Base-by-base conservation (phyloP, 257 asterid species). In the Fraxinus excelsior region DNA sequence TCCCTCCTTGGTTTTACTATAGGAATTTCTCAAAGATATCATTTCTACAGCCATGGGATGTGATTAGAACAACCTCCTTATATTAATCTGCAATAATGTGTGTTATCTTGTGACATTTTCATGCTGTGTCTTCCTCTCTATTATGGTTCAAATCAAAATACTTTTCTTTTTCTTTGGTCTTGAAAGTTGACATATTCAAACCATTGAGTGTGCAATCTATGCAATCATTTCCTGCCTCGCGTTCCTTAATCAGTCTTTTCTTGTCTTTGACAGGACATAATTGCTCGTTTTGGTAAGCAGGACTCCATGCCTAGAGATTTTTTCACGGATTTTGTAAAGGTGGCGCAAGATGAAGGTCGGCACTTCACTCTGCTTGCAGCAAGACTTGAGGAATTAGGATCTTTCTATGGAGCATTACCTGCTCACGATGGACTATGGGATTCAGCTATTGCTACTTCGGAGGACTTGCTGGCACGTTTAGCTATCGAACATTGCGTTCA, bases 351-450 rank as follows among this genome's bases (percentile, higher is more conserved):
- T 67, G 98, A 95, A 86, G 97, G 98, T 58, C 91, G 93, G 37
- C 99, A 95, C 87, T 95, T 95, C 84, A 84, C 90, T 74, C 88
- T 95, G 72, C 97, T 95, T 46, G 94, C 96, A 35, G 86, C 85
- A 51, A 86, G 99, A 34, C 93, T 95, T 9, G 64, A 87, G 84
- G 97, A 95, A 71, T 87, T 95, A 23, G 98, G 96, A 64, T 95
- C 98, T 60, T 89, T 84, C 87, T 95, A 95, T 73, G 98, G 99
- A 80, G 99, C 97, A 29, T 85, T 95, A 35, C 91, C 98, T 35
- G 98, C 97, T 76, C 99, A 95, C 74, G 99, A 95, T 76, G 99
- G 99, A 69, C 94, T 95, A 66, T 95, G 99, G 99, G 99, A 92
- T 83, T 95, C 99, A 16, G 99, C 99, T 25, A 84, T 75, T 71